Conservation (phyloP, 1,284 basidiomycete genomes). For the Porodaedalea pini region DNA sequence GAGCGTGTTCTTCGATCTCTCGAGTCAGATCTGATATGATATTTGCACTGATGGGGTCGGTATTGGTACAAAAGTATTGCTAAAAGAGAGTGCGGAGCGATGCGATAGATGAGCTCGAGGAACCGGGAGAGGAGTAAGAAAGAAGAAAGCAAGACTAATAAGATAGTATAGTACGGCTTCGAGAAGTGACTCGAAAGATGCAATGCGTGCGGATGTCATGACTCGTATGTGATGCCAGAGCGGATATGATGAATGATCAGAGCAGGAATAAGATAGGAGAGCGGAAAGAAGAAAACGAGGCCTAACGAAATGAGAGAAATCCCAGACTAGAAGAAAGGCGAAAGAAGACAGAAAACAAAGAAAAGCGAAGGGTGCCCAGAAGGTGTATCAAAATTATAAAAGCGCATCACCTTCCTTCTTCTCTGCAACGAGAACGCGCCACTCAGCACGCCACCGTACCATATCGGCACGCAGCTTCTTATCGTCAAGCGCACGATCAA, state of each 20-base stretch:
- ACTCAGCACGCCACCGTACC: constrained; percentile 66
- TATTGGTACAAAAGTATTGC: not conserved
- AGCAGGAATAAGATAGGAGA: not conserved
- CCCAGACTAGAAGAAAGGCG: not conserved
- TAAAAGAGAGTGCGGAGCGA: not conserved
- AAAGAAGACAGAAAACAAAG: not conserved
- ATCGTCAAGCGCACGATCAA: constrained; percentile 68
- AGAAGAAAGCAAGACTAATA: not conserved
- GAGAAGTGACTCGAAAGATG: no score
- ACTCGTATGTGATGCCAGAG: not conserved
- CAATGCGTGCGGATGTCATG: not conserved
- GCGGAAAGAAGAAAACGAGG: not conserved
- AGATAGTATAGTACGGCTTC: no score
- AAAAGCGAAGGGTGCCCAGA: not conserved
- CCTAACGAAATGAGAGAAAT: not conserved
- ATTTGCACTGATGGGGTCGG: not conserved
- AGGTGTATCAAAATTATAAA: constrained; percentile 40
- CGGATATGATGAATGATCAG: not conserved
- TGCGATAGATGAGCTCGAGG: not conserved
- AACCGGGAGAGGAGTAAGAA: not conserved
- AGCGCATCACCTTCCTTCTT: constrained; percentile 65
- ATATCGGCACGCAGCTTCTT: constrained; percentile 71
- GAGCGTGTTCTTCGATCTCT: no score
- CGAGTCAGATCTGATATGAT: not conserved
- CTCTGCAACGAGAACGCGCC: constrained; percentile 62